phyloP scores from a whole-genome alignment of 73 alveolate species.

The Uronychia setigera region DNA sequence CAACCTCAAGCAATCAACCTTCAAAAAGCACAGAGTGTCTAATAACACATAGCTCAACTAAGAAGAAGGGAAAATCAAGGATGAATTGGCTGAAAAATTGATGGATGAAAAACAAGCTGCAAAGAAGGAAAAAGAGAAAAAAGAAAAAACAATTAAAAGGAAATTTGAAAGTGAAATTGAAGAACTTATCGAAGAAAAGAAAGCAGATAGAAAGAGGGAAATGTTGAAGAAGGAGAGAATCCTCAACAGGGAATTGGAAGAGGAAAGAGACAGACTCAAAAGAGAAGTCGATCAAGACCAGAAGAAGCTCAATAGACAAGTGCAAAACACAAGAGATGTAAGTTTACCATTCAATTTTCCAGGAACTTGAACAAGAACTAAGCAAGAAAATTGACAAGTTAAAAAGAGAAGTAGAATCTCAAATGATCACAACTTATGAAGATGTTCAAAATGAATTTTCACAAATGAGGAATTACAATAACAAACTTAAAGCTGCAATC shows the following conservation, averaged over 20 bases:
- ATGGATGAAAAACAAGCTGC: background rate
- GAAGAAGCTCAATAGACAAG: background rate
- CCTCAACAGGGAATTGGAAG: constrained; percentile 6
- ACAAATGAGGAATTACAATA: background rate
- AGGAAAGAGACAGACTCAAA: constrained; percentile 14
- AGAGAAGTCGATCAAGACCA: constrained; percentile 6
- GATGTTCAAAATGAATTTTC: background rate
- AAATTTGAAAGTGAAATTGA: background rate
- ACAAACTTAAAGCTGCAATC: background rate
- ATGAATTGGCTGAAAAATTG: background rate
- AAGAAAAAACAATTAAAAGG: constrained; percentile 15
- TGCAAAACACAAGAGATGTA: background rate
- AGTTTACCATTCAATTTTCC: background rate
- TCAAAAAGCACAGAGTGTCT: background rate
- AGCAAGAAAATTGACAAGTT: background rate
- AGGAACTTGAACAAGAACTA: background rate
- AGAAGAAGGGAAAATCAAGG: background rate
- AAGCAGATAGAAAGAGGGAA: constrained; percentile 14
- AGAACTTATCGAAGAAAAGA: constrained; percentile 14
- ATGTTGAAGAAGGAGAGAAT: background rate
- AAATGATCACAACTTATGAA: background rate
- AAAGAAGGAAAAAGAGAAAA: constrained; percentile 28
- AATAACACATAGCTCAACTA: background rate
- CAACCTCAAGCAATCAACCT: background rate
- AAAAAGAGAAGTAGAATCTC: background rate